Evolutionary conservation across 2,329 filamentous ascomycete genomes (phyloP).

Genomic region (Rosellinia necatrix): DNA sequence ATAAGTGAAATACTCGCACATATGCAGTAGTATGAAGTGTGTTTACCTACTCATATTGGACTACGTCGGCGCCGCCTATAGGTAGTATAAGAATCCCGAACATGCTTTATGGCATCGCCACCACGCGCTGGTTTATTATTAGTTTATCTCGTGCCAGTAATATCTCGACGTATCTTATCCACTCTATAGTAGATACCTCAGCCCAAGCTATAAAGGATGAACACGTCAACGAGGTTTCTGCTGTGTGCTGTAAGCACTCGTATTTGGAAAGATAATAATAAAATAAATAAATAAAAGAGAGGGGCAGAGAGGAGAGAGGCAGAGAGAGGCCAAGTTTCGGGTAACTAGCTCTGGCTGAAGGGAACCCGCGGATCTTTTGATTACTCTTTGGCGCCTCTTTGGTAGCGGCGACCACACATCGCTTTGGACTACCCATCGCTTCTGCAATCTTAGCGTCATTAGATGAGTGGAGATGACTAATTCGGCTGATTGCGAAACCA

Average conservation of each 20-base stretch:
- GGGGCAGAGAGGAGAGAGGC: no score
- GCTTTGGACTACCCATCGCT: no score
- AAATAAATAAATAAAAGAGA: neutral
- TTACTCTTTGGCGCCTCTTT: no score
- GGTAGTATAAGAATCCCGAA: neutral
- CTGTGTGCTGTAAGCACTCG: conserved; percentile 10
- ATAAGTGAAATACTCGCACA: neutral
- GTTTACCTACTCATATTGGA: neutral
- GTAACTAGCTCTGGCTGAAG: no score
- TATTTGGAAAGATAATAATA: neutral
- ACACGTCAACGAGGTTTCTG: conserved; percentile 16
- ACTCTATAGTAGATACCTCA: conserved; percentile 1
- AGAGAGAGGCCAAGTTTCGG: no score
- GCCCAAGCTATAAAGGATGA: conserved; percentile 10
- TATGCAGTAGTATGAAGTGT: neutral
- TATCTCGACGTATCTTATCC: conserved; percentile 5
- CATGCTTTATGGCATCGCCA: conserved; percentile 1
- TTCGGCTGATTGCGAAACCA: neutral
- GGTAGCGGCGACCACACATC: no score
- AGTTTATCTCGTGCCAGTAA: neutral
- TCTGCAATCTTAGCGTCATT: no score
- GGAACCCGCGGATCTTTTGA: no score
- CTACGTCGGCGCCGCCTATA: neutral
- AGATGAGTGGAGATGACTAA: conserved; percentile 1
- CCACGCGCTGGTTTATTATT: conserved; percentile 11